These are phyloP conservation scores for Apiospora saccharicola DNA, from an alignment of 2,329 filamentous ascomycete species.

Conservation along the genomic window DNA sequence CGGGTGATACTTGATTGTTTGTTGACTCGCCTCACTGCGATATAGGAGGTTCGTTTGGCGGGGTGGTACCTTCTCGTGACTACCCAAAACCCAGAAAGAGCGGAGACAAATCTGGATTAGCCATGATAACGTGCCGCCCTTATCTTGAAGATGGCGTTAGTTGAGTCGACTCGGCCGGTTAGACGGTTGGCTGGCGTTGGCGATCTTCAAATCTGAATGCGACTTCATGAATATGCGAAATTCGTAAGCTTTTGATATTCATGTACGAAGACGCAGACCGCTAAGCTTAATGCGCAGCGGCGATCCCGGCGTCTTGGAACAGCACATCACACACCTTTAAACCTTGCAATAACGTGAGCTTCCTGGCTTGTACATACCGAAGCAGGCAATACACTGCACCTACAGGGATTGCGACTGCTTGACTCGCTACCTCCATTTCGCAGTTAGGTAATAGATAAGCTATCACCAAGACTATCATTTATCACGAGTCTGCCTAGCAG, in stretches of 20 bases:
- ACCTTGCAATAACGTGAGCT: not conserved
- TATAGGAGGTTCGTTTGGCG: conserved; percentile 20
- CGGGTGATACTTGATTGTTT: not conserved
- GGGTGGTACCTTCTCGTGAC: not conserved
- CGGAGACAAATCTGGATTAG: not conserved
- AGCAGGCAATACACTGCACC: not conserved
- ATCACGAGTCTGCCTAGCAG: not conserved
- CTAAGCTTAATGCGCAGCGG: not conserved
- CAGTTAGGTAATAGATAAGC: conserved; percentile 17
- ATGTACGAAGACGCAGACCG: not conserved
- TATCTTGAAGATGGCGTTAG: not conserved
- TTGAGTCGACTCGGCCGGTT: not conserved
- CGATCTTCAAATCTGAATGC: not conserved
- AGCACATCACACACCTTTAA: not conserved
- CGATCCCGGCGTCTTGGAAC: conserved; percentile 1
- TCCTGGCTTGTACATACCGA: not conserved
- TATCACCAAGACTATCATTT: not conserved
- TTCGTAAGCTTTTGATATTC: not conserved
- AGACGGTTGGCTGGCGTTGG: not conserved
- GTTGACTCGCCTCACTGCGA: conserved; percentile 4
- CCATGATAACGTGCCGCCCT: conserved; percentile 10
- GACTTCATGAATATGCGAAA: not conserved
- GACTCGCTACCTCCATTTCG: not conserved
- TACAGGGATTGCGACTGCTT: conserved; percentile 4
- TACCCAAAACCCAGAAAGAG: conserved; percentile 10